Conservation (phyloP, 1,139 yeast species). For the Protomyces inundatus region DNA sequence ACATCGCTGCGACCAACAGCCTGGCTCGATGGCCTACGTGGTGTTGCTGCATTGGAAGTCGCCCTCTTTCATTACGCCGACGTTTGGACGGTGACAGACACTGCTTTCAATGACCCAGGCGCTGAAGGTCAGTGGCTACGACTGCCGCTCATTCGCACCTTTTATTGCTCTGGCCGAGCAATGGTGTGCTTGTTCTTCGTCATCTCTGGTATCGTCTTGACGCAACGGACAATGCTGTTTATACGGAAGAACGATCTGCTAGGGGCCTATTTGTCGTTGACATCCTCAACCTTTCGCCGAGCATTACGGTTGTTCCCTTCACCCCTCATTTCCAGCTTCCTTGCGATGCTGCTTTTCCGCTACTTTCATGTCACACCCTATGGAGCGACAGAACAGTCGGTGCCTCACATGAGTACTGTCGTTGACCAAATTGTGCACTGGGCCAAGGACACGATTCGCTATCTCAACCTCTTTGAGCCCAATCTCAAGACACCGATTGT, state of each 20-base stretch:
- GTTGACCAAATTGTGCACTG: slow-evolving; percentile 1
- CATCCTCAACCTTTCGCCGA: slow-evolving; percentile 20
- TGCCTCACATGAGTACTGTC: neutral
- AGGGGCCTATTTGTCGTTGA: neutral
- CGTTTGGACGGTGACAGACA: slow-evolving; percentile 10
- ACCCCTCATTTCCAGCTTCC: neutral
- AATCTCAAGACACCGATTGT: neutral
- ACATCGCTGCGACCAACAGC: slow-evolving; percentile 3
- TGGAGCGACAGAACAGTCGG: neutral
- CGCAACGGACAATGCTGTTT: slow-evolving; percentile 5
- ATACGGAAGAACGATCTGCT: neutral
- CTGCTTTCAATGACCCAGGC: slow-evolving; percentile 4
- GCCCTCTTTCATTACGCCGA: slow-evolving; percentile 11
- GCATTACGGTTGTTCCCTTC: slow-evolving; percentile 14
- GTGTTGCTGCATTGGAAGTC: slow-evolving; percentile 15
- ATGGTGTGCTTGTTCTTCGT: slow-evolving; percentile 22
- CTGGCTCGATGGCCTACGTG: slow-evolving; percentile 18
- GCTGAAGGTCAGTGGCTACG: slow-evolving; percentile 4
- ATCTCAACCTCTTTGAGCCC: slow-evolving; percentile 8
- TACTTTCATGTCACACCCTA: slow-evolving; percentile 8
- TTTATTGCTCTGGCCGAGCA: slow-evolving; percentile 8
- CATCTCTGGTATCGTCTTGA: slow-evolving; percentile 18
- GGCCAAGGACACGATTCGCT: slow-evolving; percentile 5
- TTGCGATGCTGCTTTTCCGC: slow-evolving; percentile 8
- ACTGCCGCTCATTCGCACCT: slow-evolving; percentile 10